phyloP scores from a whole-genome alignment of 495 filamentous ascomycete genomes.

The Aspergillus ostianus region DNA sequence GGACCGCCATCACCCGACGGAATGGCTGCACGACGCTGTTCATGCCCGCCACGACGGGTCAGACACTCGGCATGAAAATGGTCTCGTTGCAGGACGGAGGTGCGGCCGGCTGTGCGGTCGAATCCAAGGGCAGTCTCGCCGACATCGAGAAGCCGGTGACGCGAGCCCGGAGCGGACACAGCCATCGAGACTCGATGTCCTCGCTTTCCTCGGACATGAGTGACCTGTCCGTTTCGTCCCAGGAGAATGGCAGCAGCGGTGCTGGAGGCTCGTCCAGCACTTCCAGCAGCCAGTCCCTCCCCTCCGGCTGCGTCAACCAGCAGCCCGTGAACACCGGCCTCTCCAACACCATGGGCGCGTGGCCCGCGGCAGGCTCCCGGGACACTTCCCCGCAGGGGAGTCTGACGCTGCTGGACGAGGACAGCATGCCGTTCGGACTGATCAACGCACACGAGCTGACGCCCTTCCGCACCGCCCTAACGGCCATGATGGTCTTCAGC shows the following conservation, averaged over 20 bases:
- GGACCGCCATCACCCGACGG: conserved; percentile 64
- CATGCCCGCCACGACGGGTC: conserved; percentile 75
- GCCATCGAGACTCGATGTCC: conserved; percentile 29
- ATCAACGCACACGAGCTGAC: conserved; percentile 85
- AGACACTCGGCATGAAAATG: conserved; percentile 62
- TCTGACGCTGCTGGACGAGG: conserved; percentile 67
- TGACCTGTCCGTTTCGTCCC: conserved; percentile 39
- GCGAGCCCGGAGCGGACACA: conserved; percentile 15
- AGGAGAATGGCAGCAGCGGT: conserved; percentile 23
- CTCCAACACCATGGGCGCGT: conserved; percentile 36
- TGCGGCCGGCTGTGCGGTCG: conserved; percentile 35
- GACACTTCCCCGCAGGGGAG: conserved; percentile 72
- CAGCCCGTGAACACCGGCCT: conserved; percentile 28
- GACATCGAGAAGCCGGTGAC: conserved; percentile 19
- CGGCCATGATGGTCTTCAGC: conserved; percentile 69
- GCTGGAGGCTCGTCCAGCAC: conserved; percentile 15
- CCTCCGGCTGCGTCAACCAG: conserved; percentile 37
- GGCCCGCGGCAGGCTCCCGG: conserved; percentile 40
- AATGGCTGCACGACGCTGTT: conserved; percentile 83
- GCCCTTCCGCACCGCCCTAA: conserved; percentile 89
- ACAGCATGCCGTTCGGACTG: conserved; percentile 71
- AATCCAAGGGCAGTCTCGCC: conserved; percentile 17
- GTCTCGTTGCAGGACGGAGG: conserved; percentile 49
- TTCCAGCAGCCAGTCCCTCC: conserved; percentile 25
- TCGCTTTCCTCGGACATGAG: conserved; percentile 43